A percentile compares a stretch with the other conserved stretches of the same genome.
Conservation (phyloP, 2,329 filamentous ascomycete species). For the Alternaria arborescens region DNA sequence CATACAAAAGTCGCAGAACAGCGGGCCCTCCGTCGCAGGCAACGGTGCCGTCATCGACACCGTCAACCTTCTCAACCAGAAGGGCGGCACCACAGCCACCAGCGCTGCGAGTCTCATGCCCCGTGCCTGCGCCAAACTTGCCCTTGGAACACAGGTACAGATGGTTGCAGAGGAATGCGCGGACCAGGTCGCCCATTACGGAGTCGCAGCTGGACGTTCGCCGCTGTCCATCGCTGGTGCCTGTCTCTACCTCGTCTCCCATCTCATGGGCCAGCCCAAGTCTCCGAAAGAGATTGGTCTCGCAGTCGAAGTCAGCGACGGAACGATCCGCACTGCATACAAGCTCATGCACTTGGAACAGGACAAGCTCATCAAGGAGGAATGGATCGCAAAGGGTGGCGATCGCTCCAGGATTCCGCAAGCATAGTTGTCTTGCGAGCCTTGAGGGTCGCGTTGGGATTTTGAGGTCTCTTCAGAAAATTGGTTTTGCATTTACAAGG, state of each 20-base stretch:
- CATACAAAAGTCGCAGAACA: slow-evolving; percentile 69
- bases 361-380: slow-evolving; percentile 76
- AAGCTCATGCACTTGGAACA: slow-evolving; percentile 81
- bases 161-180: slow-evolving; percentile 83
- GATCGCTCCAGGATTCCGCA: slow-evolving; percentile 74
- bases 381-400: slow-evolving; percentile 77
- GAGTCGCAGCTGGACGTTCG: slow-evolving; percentile 88
- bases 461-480: background rate
- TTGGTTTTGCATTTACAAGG: background rate
- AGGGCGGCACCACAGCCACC: slow-evolving; percentile 73
- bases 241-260: slow-evolving; percentile 94
- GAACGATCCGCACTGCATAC: slow-evolving; percentile 95
- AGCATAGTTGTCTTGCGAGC: slow-evolving; percentile 1
- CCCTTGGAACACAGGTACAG: slow-evolving; percentile 76
- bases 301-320: slow-evolving; percentile 91
- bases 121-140: slow-evolving; percentile 87
- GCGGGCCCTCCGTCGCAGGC: slow-evolving; percentile 33
- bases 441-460: background rate
- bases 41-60: slow-evolving; percentile 58
- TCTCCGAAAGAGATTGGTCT: slow-evolving; percentile 85
- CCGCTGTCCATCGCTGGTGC: slow-evolving; percentile 93
- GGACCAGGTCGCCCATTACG: slow-evolving; percentile 76
- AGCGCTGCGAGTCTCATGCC: slow-evolving; percentile 84
- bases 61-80: slow-evolving; percentile 65
- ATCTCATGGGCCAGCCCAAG: slow-evolving; percentile 81